A percentile compares a stretch with the other conserved stretches of the same genome.
phyloP scores from a whole-genome alignment of 2,329 filamentous ascomycete genomes.

The Alternaria sp. region DNA sequence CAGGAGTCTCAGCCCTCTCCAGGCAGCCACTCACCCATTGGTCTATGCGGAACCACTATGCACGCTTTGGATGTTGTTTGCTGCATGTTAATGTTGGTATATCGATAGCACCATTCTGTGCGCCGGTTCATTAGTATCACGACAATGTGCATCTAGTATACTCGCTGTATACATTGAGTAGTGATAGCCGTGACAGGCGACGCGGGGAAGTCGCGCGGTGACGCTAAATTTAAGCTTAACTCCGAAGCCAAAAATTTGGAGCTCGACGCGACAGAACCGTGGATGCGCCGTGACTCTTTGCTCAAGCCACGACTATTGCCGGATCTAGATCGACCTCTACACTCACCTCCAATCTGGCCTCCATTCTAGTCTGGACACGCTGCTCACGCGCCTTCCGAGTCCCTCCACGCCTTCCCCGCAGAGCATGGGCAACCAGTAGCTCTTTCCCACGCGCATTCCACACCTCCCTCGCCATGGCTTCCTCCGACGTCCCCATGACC shows the following conservation, averaged over 20 bases:
- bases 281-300: conserved; percentile 1
- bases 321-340: not conserved
- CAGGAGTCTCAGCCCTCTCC: conserved; percentile 27
- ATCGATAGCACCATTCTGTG: not conserved
- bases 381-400: conserved; percentile 30
- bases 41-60: conserved; percentile 8
- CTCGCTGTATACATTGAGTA: not conserved
- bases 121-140: not conserved
- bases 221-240: conserved; percentile 44
- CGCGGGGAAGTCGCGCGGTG: conserved; percentile 18
- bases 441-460: conserved; percentile 26
- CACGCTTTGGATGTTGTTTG: not conserved
- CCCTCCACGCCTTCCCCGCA: conserved; percentile 15
- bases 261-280: conserved; percentile 19
- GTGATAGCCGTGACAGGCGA: not conserved
- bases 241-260: conserved; percentile 32
- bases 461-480: conserved; percentile 24
- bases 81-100: not conserved
- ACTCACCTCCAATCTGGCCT: conserved; percentile 28
- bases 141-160: not conserved
- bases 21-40: conserved; percentile 33
- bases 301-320: not conserved
- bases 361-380: conserved; percentile 11
- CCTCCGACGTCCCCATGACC: conserved; percentile 18
- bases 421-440: conserved; percentile 38